These are phyloP conservation scores for Kwoniella shivajii DNA, from an alignment of 1,284 basidiomycete genomes.

Conservation along the genomic window DNA sequence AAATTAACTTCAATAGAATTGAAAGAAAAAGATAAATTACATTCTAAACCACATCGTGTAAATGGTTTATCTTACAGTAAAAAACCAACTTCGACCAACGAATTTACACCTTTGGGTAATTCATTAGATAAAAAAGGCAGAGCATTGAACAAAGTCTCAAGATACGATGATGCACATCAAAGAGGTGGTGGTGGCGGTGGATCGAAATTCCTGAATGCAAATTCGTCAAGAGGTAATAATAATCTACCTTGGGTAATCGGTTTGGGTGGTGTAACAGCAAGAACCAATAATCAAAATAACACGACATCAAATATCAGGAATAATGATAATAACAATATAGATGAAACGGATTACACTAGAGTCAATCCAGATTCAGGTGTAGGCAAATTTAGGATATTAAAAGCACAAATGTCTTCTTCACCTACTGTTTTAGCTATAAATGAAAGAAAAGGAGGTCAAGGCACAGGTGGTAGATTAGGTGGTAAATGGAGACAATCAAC, in stretches of 20 bases:
- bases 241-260: conserved; percentile 42
- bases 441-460: conserved; percentile 18
- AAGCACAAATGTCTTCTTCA: conserved; percentile 23
- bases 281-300: conserved; percentile 12
- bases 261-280: conserved; percentile 47
- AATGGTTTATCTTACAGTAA: conserved; percentile 43
- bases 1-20: conserved; percentile 22
- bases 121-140: conserved; percentile 16
- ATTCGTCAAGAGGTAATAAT: neutral
- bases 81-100: conserved; percentile 10
- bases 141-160: conserved; percentile 26
- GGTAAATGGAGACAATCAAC: conserved; percentile 13
- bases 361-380: conserved; percentile 25
- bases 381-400: conserved; percentile 34
- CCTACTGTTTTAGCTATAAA: conserved; percentile 36
- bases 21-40: conserved; percentile 18
- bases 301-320: neutral
- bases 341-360: conserved; percentile 37
- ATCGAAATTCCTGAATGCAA: too few relatives aligned
- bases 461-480: conserved; percentile 4
- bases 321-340: neutral
- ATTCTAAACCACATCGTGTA: conserved; percentile 37
- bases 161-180: conserved; percentile 2
- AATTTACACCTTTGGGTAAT: conserved; percentile 1
- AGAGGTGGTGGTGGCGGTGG: neutral